Evolutionary conservation across 306 rosid genomes (phyloP), one percentile per base, ranked within the genome.

Genomic region (Leucaena leucocephala): DNA sequence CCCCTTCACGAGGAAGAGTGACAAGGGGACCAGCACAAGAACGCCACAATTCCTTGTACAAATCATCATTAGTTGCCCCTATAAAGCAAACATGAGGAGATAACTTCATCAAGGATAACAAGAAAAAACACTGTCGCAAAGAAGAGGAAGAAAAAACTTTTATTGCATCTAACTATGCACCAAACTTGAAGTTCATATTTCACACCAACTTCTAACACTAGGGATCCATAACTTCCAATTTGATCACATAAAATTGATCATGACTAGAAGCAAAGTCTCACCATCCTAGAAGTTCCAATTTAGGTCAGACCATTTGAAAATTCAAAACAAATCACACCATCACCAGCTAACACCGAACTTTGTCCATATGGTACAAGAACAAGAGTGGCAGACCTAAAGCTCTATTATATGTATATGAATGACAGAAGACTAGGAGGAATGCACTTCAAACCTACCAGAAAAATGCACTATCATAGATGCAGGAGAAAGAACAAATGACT

Each of bases 11-110:
- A 39, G 97, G 97, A 82, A 94, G 97, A 82, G 91, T 87, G 80
- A 94, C 98, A 78, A 94, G 98, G 62, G 98, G 98, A 21, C 98
- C 98, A 55, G 98, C 98, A 88, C 98, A 94, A 21, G 97, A 95
- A 86, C 90, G 93, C 98, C 98, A 94, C 81, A 94, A 80, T 85
- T 94, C 97, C 91, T 84, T 94, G 89, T 84, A 94, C 74, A 94
- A 84, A 71, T 90, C 98, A 89, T 91, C 91, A 79, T 83, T 85
- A 68, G 87, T 71, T 40, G 83, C 43, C 76, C 87, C 98, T 94
- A 68, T 33, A 83, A 78, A 76, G 57, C 7, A 44, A 70, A 66
- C 35, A 85, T 49, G 27, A 62, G 22, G 52, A 71, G 33, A 66
- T 9, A 75, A 77, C 67, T 52, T 59, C 36, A 74, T 52, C 61